These are phyloP conservation scores for Jaltomata sinuosa DNA, from an alignment of 257 asterid species.

Conservation along the genomic window DNA sequence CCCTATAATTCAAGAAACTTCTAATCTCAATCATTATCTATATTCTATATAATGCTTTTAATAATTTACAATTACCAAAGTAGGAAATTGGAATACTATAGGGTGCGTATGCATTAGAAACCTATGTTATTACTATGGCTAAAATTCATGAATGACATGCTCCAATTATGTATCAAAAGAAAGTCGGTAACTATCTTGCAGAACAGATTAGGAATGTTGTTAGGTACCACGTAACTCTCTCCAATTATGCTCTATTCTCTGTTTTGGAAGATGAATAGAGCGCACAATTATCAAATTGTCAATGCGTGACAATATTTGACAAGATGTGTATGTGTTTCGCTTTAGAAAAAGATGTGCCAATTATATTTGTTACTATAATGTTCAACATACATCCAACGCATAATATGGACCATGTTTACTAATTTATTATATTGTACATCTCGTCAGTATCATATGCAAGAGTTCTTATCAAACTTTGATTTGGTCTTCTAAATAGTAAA, in stretches of 20 bases:
- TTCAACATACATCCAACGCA: background rate
- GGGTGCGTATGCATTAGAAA: background rate
- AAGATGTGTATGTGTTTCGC: background rate
- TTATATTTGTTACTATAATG: background rate
- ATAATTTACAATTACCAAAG: background rate
- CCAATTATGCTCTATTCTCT: too few relatives aligned
- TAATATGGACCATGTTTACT: background rate
- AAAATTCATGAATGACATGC: background rate
- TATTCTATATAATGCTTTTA: too few relatives aligned
- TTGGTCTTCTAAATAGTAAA: background rate
- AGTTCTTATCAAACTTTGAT: background rate
- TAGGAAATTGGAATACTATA: background rate
- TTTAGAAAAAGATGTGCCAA: background rate
- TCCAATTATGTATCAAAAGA: background rate
- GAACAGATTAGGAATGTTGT: background rate
- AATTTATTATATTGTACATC: background rate
- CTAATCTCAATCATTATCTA: background rate
- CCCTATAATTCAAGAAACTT: conserved; percentile 1
- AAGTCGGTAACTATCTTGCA: background rate
- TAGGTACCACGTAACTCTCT: background rate
- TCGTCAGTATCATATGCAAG: background rate
- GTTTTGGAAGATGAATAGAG: background rate
- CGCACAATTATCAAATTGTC: background rate
- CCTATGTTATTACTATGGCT: background rate
- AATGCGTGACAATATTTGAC: background rate